Evolutionary conservation across 495 filamentous ascomycete genomes (phyloP).

Genomic region (Xylaria longipes): DNA sequence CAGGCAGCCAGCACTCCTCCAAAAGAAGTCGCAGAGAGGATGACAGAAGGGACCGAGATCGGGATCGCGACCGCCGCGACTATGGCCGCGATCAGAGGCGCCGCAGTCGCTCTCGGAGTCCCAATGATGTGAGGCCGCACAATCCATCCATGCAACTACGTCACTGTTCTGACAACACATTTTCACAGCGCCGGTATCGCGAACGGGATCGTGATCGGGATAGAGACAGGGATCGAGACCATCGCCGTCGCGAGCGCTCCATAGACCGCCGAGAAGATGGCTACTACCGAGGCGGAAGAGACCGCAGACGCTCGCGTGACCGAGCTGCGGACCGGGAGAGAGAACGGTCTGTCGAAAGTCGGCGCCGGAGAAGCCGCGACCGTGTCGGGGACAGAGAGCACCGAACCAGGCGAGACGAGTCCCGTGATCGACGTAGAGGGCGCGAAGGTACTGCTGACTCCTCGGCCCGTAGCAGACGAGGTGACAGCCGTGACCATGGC

Average conservation of each 20-base stretch:
- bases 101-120: constrained; percentile 71
- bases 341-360: constrained; percentile 59
- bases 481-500: constrained; percentile 65
- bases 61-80: constrained; percentile 62
- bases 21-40: constrained; percentile 76
- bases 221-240: constrained; percentile 55
- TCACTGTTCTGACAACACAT: constrained; percentile 40
- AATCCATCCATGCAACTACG: not conserved
- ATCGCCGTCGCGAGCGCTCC: constrained; percentile 76
- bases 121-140: constrained; percentile 64
- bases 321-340: constrained; percentile 65
- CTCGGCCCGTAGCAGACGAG: constrained; percentile 70
- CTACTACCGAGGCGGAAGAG: constrained; percentile 64
- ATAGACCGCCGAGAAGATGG: constrained; percentile 77
- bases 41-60: constrained; percentile 70
- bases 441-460: constrained; percentile 81
- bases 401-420: constrained; percentile 79
- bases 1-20: constrained; percentile 83
- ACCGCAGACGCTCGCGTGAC: constrained; percentile 65
- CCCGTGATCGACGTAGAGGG: constrained; percentile 71
- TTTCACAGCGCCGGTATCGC: constrained; percentile 58
- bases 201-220: constrained; percentile 53
- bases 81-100: constrained; percentile 64
- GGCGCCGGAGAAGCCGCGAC: constrained; percentile 70
- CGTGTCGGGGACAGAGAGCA: constrained; percentile 63